Conservation (phyloP, 257 asterid species). For the Solanum clarkiae region DNA sequence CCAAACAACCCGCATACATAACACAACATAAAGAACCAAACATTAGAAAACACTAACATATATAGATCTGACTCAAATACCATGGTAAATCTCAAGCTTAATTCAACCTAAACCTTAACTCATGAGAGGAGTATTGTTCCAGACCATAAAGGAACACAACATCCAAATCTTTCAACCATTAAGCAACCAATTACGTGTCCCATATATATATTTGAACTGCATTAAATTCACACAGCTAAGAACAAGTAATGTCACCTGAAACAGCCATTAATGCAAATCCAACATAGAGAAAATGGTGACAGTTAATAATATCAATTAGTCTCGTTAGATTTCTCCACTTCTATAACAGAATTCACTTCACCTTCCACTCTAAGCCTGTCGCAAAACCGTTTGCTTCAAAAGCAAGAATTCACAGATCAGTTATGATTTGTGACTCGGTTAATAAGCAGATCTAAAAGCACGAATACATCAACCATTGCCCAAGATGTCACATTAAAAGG, state of each 20-base stretch:
- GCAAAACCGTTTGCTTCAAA: not conserved
- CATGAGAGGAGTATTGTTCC: not conserved
- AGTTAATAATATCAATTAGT: not conserved
- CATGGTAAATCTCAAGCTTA: not conserved
- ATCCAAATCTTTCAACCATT: not conserved
- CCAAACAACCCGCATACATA: not conserved
- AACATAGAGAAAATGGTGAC: not conserved
- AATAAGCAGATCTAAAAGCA: not conserved
- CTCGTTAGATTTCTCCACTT: not conserved
- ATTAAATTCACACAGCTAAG: not conserved
- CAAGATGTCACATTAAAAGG: not conserved
- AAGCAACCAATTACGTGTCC: not conserved
- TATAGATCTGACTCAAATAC: not conserved
- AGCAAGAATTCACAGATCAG: not conserved
- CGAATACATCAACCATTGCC: not conserved
- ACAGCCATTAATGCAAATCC: not conserved
- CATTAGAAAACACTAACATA: not conserved
- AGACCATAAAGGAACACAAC: not conserved
- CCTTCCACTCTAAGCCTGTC: not conserved
- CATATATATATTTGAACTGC: not conserved
- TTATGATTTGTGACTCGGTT: not conserved
- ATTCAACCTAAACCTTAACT: not conserved
- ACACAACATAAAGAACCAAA: not conserved
- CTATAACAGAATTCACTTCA: not conserved
- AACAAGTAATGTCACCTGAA: not conserved